Evolutionary conservation across 257 asterid genomes (phyloP).

Genomic region (Ilex aquifolium): DNA sequence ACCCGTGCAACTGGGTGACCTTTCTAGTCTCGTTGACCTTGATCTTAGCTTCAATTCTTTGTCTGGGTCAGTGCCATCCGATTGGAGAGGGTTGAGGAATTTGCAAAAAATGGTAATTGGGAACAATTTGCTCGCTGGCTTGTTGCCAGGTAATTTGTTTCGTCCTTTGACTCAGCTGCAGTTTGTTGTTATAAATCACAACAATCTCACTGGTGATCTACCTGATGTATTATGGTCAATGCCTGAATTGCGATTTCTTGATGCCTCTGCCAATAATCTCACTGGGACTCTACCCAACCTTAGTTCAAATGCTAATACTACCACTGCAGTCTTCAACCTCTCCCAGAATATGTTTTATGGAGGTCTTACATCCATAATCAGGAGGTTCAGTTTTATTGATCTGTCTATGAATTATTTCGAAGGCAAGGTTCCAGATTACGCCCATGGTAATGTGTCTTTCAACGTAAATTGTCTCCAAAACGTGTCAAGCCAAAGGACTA

Average conservation of each 20-base stretch:
- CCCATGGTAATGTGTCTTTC: conserved; percentile 33
- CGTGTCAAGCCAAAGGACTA: conserved; percentile 48
- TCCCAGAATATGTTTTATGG: conserved; percentile 74
- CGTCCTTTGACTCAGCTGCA: conserved; percentile 42
- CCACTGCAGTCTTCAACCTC: conserved; percentile 41
- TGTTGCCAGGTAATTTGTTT: conserved; percentile 51
- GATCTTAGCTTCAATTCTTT: conserved; percentile 73
- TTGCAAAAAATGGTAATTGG: conserved; percentile 42
- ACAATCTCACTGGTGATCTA: conserved; percentile 42
- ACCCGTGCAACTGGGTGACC: conserved; percentile 71
- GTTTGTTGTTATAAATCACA: conserved; percentile 43
- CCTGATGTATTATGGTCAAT: conserved; percentile 61
- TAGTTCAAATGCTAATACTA: conserved; percentile 28
- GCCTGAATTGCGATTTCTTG: conserved; percentile 56
- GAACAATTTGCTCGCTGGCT: conserved; percentile 51
- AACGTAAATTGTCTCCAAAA: conserved; percentile 61
- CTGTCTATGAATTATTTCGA: conserved; percentile 70
- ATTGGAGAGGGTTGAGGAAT: conserved; percentile 52
- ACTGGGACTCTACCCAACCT: conserved; percentile 57
- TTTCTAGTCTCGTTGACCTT: conserved; percentile 61
- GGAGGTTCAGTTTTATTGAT: conserved; percentile 50
- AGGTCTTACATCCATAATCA: conserved; percentile 42
- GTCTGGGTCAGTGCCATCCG: conserved; percentile 49
- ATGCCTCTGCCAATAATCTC: conserved; percentile 72
- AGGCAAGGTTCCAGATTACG: conserved; percentile 62